Evolutionary conservation across 208 protist genomes (phyloP).

Genomic region (Acanthamoeba sp.): DNA sequence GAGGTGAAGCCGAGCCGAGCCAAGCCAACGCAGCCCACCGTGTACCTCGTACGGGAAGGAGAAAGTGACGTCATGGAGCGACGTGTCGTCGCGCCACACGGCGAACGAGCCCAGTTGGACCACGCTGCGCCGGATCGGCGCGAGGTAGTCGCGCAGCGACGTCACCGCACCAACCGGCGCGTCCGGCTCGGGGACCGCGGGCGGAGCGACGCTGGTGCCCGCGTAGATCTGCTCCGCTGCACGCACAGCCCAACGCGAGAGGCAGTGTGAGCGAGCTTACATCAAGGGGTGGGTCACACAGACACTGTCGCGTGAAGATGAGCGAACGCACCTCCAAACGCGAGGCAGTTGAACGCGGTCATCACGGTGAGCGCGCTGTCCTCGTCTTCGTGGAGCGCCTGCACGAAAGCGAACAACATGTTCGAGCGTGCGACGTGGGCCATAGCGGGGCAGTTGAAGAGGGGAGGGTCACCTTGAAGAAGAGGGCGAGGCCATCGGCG

Average conservation of each 20-base stretch:
- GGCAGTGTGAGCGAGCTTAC: background rate
- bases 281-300: no score
- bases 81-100: slow-evolving; percentile 16
- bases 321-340: background rate
- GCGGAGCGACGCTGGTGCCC: background rate
- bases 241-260: no score
- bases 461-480: background rate
- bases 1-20: background rate
- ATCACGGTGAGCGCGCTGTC: background rate
- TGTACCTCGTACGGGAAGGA: slow-evolving; percentile 18
- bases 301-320: background rate
- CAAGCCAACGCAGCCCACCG: no score
- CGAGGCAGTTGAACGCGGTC: slow-evolving; percentile 25
- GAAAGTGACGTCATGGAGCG: background rate
- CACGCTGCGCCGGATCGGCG: background rate
- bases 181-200: background rate
- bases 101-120: background rate
- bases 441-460: background rate
- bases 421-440: no score
- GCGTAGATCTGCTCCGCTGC: background rate
- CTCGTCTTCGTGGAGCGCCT: background rate
- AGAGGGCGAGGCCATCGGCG: slow-evolving; percentile 5
- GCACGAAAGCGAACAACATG: no score
- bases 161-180: background rate
- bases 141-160: background rate